Evolutionary conservation across 306 rosid genomes (phyloP), one percentile per base, ranked within the genome.

Genomic region (Prunus padus): DNA sequence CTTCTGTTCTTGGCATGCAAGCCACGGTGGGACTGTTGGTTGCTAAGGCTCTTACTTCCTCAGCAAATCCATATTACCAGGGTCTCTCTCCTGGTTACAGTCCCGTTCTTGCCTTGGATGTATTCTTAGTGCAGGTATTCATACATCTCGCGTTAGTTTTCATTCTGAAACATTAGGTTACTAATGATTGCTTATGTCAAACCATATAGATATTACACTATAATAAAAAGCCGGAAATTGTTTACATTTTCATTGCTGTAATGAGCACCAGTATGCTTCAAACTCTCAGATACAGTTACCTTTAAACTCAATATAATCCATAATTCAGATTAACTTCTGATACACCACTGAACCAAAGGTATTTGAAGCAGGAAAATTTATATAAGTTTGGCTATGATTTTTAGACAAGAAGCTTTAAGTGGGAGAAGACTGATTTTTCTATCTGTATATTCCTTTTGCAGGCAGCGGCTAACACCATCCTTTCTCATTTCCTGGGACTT

Each of bases 401-500:
- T 22, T 7, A 0, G 1, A 70, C 30, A 52, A 12, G 65, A 56
- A 22, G 28, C 9, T 40, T 16, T 37, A 15, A 72, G 20, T 15
- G 22, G 14, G 52, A 22, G 11, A 71, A 15, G 14, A 23, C 45
- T 69, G 74, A 65, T 20, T 25, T 15, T 8, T 49, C 60, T 22
- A 8, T 31, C 9, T 59, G 60, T 56, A 30, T 67, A 22, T 61
- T 59, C 55, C 18, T 63, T 65, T 74, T 79, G 72, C 83, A 96
- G 99, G 99, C 99, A 77, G 89, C 99, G 1, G 99, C 99, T 3
- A 96, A 96, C 86, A 86, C 96, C 4, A 89, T 96, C 79, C 98
- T 95, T 64, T 96, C 99, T 45, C 99, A 96, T 84, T 96, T 96
- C 85, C 84, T 92, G 46, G 99, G 99, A 64, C 92, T 96, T 45